Percentiles rank a stretch among this genome's conserved stretches.
These are phyloP conservation scores for Medicago arabica DNA, from an alignment of 306 rosid species.

Conservation along the genomic window DNA sequence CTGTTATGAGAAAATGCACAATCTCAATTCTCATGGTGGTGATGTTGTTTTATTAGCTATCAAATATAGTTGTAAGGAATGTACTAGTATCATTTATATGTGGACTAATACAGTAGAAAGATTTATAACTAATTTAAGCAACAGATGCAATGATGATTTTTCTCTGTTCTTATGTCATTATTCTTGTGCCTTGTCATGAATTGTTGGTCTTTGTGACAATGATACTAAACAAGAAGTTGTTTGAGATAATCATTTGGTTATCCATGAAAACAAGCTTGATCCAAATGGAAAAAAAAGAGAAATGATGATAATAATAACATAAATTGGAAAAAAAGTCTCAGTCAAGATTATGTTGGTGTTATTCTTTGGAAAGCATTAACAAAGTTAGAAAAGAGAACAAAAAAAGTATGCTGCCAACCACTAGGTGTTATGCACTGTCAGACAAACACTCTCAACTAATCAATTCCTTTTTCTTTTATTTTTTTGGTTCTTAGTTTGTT, in stretches of 20 bases:
- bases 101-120: no score
- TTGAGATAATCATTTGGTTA: conserved; percentile 22
- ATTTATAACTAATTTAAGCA: no score
- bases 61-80: no score
- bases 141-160: no score
- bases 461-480: conserved; percentile 9
- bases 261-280: conserved; percentile 15
- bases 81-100: no score
- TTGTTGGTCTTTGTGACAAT: not conserved
- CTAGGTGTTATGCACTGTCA: conserved; percentile 62
- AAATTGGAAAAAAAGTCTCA: conserved; percentile 34
- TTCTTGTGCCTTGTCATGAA: not conserved
- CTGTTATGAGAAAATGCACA: not conserved
- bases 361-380: conserved; percentile 58
- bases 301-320: not conserved
- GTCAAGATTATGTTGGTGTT: conserved; percentile 44
- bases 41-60: no score
- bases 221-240: not conserved
- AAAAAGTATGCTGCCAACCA: conserved; percentile 65
- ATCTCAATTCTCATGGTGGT: not conserved
- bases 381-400: conserved; percentile 50
- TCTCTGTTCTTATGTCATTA: not conserved
- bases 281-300: conserved; percentile 10
- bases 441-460: conserved; percentile 55
- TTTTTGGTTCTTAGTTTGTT: conserved; percentile 41